Percentiles rank a stretch among this genome's conserved stretches.
These are phyloP conservation scores for Umbelopsis sp. DNA, from an alignment of 192 early-diverging fungal genomes.

Conservation along the genomic window DNA sequence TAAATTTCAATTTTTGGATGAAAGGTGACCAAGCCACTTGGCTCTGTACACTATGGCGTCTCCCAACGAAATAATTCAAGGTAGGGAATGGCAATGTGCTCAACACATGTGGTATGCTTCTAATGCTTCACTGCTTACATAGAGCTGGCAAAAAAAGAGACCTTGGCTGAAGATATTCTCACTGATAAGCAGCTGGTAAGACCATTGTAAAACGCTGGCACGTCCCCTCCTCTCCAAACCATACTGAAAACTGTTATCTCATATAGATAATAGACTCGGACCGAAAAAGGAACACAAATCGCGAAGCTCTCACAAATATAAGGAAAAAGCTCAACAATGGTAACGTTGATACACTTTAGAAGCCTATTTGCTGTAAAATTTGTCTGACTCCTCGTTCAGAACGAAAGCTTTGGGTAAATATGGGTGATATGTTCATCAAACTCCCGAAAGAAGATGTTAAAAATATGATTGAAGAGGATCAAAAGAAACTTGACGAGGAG, in stretches of 20 bases:
- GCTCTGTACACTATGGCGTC: background rate
- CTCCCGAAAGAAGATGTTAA: conserved; percentile 53
- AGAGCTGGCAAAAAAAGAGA: conserved; percentile 53
- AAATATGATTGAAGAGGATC: conserved; percentile 60
- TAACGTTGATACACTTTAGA: background rate
- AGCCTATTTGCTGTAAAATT: no score
- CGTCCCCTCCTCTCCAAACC: background rate
- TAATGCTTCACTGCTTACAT: background rate
- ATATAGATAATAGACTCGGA: conserved; percentile 61
- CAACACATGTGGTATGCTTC: no score
- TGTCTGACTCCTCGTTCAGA: conserved; percentile 32
- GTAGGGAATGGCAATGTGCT: background rate
- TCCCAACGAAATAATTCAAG: conserved; percentile 7
- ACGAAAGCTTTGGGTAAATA: conserved; percentile 59
- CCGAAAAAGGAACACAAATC: conserved; percentile 55
- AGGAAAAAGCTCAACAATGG: conserved; percentile 45
- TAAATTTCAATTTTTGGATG: background rate
- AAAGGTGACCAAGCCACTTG: conserved; percentile 1
- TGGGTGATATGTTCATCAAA: conserved; percentile 64
- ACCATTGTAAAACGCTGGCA: background rate
- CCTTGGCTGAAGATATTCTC: conserved; percentile 56
- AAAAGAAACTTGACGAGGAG: conserved; percentile 49
- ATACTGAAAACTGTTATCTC: background rate
- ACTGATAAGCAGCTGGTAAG: conserved; percentile 61
- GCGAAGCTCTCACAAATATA: conserved; percentile 54